Base-by-base conservation (phyloP, 2,329 filamentous ascomycete species). In the Hypoxylon sp. region DNA sequence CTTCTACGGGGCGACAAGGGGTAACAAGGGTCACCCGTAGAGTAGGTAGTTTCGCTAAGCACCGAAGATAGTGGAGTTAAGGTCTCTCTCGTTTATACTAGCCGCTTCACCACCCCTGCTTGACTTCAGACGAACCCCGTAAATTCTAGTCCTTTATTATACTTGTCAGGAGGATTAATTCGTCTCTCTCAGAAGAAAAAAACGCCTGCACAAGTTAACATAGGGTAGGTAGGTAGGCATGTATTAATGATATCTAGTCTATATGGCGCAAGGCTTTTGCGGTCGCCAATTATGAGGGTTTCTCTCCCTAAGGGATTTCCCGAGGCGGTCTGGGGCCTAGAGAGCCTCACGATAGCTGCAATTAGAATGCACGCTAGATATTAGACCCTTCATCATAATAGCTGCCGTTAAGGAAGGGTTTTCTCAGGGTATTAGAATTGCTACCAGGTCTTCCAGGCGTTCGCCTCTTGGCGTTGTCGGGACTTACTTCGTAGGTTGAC, bases 31-130 rank as follows among this genome's bases (percentile, higher is more conserved):
- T 8, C 15, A 26, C 46, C 55, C 23, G n/a, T n/a, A n/a, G n/a
- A n/a, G n/a, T n/a, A n/a, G 47, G 35, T 9, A 46, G 51, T 58
- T 58, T 58, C 47, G 55, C 25, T 54, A 57, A 29, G 34, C 54
- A 57, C 44, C 46, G 45, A 27, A n/a, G 11, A 36, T 30, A 42
- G 41, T 55, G 46, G 41, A 50, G 32, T 31, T 5, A n/a, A 23
- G 29, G 34, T 19, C n/a, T 17, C 36, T 37, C 36, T 45, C 40
- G 44, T 34, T 49, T 41, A 36, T 5, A 26, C 36, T 58, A 58
- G 13, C 47, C 47, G 43, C 47, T 47, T 17, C 12, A 37, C 32
- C 19, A 3, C 36, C 48, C 46, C 26, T 55, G 43, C 15, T 11
- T 25, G 41, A 51, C 55, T 51, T 57, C 50, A 55, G 51, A 51